Conservation (phyloP, 768 basidiomycete genomes). For the Xerocomus brunneocitrinus region DNA sequence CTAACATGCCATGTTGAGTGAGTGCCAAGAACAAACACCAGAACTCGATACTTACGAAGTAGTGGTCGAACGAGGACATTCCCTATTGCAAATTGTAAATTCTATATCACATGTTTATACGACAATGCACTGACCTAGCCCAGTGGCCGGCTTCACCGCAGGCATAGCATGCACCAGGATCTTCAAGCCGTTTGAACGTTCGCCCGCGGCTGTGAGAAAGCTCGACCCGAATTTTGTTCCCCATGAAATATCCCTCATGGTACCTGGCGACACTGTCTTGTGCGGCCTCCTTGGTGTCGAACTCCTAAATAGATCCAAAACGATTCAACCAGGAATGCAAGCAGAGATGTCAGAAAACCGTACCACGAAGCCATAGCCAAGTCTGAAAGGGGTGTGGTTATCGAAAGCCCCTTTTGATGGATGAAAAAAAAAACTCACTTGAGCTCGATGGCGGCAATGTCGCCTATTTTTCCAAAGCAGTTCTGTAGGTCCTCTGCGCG, state of each 20-base stretch:
- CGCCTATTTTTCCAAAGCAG: conserved; percentile 84
- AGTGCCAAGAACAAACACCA: not conserved
- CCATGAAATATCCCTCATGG: conserved; percentile 88
- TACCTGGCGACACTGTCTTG: conserved; percentile 87
- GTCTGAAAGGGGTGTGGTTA: conserved; percentile 37
- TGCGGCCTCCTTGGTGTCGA: conserved; percentile 73
- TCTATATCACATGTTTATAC: not conserved
- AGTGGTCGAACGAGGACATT: conserved; percentile 58
- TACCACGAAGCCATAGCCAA: conserved; percentile 90
- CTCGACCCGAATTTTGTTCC: conserved; percentile 87
- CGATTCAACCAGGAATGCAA: not conserved
- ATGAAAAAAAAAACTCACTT: conserved; percentile 52
- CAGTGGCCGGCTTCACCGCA: conserved; percentile 85
- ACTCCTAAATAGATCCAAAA: conserved; percentile 52
- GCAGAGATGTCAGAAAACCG: conserved; percentile 25
- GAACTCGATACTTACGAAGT: conserved; percentile 41
- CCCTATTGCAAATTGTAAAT: conserved; percentile 40
- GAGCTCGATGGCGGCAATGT: conserved; percentile 70
- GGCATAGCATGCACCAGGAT: conserved; percentile 84
- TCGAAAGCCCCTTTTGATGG: conserved; percentile 8
- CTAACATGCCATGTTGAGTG: conserved; percentile 22
- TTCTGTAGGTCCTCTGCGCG: conserved; percentile 79
- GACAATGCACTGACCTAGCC: conserved; percentile 59
- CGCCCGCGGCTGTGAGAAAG: conserved; percentile 80
- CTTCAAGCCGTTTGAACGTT: conserved; percentile 76